Base-by-base conservation (phyloP, 176 grass and related monocot species). In the Cenchrus purpureus region DNA sequence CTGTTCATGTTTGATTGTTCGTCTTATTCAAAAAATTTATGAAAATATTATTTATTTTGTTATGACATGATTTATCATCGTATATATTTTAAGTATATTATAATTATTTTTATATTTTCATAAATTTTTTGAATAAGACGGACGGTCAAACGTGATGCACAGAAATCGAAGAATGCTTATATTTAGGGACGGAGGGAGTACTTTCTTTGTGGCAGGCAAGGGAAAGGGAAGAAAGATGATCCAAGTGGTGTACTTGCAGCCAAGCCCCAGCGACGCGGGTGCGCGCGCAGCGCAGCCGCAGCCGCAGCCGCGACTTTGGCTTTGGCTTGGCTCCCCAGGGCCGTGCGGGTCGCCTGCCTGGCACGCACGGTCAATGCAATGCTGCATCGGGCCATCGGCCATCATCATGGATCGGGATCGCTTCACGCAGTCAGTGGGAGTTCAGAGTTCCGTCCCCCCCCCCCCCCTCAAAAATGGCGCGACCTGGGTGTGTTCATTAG, bases 261-360 rank as follows among this genome's bases (percentile, higher is more conserved):
- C 2, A 51, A 56, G 34, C 56, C 44, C 55, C 5, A 65, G 59
- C 40, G 50, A 50, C 37, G 37, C 37, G 37, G 37, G 37, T 40
- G 37, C 37, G 37, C 37, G 34, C 34, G 37, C 37, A 25, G 25
- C 25, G 25, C 25, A 25, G 25, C 25, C 25, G 25, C 25, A 25
- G 25, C 25, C 25, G 37, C 37, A 40, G 37, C 37, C 3, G 37
- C 79, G 29, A 45, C 70, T 85, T 61, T 25, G 25, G 25, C 25
- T 25, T 75, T 1, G 44, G 37, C 45, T 46, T 10, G 3, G 8
- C 42, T 8, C 11, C 8, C 1, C 31, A 46, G 68, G 49, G 59
- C 67, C 68, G 66, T 68, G 82, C 82, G 61, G 15, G 57, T 77
- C 50, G 65, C 63, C 83, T 78, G 83, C 25, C 25, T 25, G 25